Percentiles rank a stretch among this genome's conserved stretches.
Evolutionary conservation across 768 basidiomycete species (phyloP).

Genomic region (Termitomyces sp.): DNA sequence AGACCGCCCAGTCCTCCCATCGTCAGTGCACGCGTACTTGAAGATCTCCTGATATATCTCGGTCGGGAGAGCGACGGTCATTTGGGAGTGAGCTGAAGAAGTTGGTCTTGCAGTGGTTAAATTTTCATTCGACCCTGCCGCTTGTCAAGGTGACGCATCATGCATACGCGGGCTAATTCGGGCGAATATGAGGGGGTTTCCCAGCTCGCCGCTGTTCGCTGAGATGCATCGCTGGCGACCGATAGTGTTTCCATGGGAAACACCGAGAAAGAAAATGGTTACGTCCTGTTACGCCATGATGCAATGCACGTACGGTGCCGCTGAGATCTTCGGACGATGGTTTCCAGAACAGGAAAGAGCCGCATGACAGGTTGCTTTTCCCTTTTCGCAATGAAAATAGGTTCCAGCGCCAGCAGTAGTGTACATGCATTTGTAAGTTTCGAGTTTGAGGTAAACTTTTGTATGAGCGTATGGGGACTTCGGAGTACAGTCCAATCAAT

Average conservation of each 20-base stretch:
- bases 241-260: neutral
- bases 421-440: neutral
- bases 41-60: conserved; percentile 29
- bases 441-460: too few relatives aligned
- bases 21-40: conserved; percentile 30
- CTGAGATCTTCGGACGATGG: neutral
- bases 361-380: too few relatives aligned
- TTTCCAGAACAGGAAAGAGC: neutral
- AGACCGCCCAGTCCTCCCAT: conserved; percentile 31
- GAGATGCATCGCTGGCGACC: neutral
- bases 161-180: neutral
- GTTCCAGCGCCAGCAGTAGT: neutral
- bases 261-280: neutral
- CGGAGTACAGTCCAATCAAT: too few relatives aligned
- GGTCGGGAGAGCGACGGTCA: conserved; percentile 17
- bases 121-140: neutral
- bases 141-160: neutral
- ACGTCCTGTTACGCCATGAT: neutral
- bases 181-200: too few relatives aligned
- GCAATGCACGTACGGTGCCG: neutral
- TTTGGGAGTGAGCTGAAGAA: neutral
- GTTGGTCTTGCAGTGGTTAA: neutral
- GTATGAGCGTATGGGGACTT: too few relatives aligned
- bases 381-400: neutral
- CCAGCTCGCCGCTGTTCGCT: neutral